A percentile compares a stretch with the other conserved stretches of the same genome.
phyloP scores from a whole-genome alignment of 2,329 filamentous ascomycete genomes.

The Colletotrichum nymphaeae region DNA sequence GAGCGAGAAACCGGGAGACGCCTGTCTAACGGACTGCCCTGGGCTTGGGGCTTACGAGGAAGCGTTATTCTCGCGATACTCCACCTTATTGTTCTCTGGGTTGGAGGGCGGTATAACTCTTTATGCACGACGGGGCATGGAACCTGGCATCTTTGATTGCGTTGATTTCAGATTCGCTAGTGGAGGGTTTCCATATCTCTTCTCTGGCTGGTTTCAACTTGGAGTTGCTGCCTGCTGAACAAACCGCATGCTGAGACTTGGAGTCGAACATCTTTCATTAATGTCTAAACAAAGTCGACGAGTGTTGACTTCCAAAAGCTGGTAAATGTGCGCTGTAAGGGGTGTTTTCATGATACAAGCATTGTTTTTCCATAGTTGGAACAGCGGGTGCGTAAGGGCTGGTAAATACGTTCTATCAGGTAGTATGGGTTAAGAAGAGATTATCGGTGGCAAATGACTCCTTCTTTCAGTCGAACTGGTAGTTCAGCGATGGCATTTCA shows the following conservation, averaged over 20 bases:
- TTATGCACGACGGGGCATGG: constrained; percentile 43
- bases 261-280: background rate
- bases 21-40: constrained; percentile 16
- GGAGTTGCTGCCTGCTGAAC: background rate
- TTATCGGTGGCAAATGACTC: background rate
- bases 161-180: background rate
- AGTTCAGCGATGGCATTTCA: background rate
- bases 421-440: background rate
- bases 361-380: background rate
- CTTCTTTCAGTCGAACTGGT: background rate
- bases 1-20: constrained; percentile 3
- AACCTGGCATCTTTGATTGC: constrained; percentile 16
- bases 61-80: constrained; percentile 46
- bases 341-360: background rate
- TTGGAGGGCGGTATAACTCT: constrained; percentile 46
- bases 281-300: background rate
- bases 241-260: background rate
- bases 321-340: background rate
- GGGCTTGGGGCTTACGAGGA: constrained; percentile 44
- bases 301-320: background rate
- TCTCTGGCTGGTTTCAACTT: background rate
- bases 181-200: background rate
- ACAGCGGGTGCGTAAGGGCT: background rate
- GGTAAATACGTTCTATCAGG: background rate
- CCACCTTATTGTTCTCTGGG: constrained; percentile 49